Evolutionary conservation across 2,329 filamentous ascomycete species (phyloP), one percentile per base, ranked within the genome.

Genomic region (Aspergillus sp.): DNA sequence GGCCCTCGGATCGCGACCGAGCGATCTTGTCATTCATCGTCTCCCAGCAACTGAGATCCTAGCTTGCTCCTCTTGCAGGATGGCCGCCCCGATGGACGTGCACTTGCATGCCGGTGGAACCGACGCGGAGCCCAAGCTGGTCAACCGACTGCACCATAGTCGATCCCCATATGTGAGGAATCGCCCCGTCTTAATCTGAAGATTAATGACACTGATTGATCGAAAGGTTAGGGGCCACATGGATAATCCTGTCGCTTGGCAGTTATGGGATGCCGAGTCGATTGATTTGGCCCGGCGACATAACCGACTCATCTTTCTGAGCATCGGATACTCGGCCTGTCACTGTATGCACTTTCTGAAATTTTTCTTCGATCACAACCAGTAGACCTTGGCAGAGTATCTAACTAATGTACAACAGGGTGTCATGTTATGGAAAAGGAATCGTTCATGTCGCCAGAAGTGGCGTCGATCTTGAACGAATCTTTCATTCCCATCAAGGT

Each of bases 311-410:
- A 88, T 99, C 60, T 98, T 97, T 72, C 81, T 98, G 62, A 96
- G 94, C 73, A 93, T 98, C 70, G 95, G 95, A 52, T 99, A 96
- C 80, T 90, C 90, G 20, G 92, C 95, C 47, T 98, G 95, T 74
- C 94, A 98, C 79, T 96, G 95, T 95, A 79, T 73, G 89, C 81
- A 3, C 20, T 20, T 14, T 12, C 16, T 10, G 10, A 20, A 20
- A 16, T 32, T 39, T 22, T 36, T 12, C 11, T 4, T 5, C 14
- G 16, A 9, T 4, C 16, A 12, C 16, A 14, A n/a, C 4, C 36
- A 42, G 36, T 42, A 3, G 6, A 16, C 49, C 29, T 53, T 24
- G 26, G 10, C n/a, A 12, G 32, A 24, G 10, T 36, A 42, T 18
- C 39, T 47, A 45, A 55, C 61, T 70, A 62, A 74, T 65, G 16